Evolutionary conservation across 2,329 filamentous ascomycete species (phyloP), one percentile per base, ranked within the genome.

Genomic region (Trichoderma sp.): DNA sequence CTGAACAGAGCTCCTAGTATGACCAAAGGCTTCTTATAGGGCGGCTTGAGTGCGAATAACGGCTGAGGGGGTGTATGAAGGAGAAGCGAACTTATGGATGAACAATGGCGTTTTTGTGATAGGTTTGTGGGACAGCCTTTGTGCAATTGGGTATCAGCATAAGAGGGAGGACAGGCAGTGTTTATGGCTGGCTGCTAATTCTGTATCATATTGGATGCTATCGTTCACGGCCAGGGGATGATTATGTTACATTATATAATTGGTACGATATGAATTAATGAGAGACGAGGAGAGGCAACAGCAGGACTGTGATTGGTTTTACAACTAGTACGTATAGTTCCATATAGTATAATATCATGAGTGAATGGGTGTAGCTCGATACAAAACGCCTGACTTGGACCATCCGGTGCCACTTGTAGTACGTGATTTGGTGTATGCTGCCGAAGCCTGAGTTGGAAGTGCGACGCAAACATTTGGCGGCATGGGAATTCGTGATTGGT

Each of bases 21-120:
- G 78, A 93, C 89, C 57, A 93, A 94, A 81, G 91, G 91, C n/a
- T 93, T 94, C 77, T 81, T 93, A 79, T 93, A 75, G 81, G 40
- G 61, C 47, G 24, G 24, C 59, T 8, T 31, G 49, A 35, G 49
- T 10, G 40, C 24, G 69, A 60, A 27, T 60, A 35, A 35, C 43
- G 40, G 35, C 31, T 56, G 55, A 21, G 21, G 21, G 40, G 40
- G 6, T 43, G 37, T 43, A 35, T 49, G 55, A 33, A 33, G 24
- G 63, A 16, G 29, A 35, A 49, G 35, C 27, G 63, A 33, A 49
- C 55, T 24, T 31, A 59, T 55, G 67, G 59, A 68, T 68, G 43
- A 67, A 27, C 47, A 35, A 47, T 64, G 68, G 68, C 68, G 68
- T 65, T 69, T 57, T 66, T 58, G 53, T 58, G 55, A 37, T 52